Evolutionary conservation across 2,329 filamentous ascomycete genomes (phyloP).

Genomic region (Trichophyton mentagrophytes): DNA sequence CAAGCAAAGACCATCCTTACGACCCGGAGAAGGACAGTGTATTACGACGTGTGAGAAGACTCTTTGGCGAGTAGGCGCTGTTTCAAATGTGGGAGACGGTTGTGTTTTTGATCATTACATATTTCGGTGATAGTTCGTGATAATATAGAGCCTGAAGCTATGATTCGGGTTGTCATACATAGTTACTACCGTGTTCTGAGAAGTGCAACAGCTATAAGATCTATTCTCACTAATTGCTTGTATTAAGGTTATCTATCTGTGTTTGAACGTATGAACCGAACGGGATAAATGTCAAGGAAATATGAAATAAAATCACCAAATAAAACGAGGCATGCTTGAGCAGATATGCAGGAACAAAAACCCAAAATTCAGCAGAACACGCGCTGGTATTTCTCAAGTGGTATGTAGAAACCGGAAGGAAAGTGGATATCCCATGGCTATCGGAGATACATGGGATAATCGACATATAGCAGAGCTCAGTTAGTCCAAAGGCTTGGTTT

Average conservation of each 20-base stretch:
- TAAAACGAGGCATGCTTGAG: not conserved
- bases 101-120: not conserved
- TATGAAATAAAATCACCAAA: not conserved
- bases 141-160: not conserved
- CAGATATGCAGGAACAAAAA: not conserved
- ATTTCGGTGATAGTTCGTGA: not conserved
- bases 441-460: not conserved
- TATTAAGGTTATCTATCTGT: not conserved
- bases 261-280: not conserved
- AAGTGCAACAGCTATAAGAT: not conserved
- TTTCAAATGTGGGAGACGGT: not conserved
- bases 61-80: constrained; percentile 47
- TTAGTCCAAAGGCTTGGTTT: not conserved
- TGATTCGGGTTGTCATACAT: not conserved
- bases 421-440: not conserved
- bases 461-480: not conserved
- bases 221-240: not conserved
- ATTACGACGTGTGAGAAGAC: constrained; percentile 65
- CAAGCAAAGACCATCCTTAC: constrained; percentile 97
- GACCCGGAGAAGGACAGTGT: constrained; percentile 99
- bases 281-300: not conserved
- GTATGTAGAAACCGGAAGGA: not conserved
- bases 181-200: not conserved
- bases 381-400: not conserved
- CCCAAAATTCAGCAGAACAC: not conserved